Base-by-base conservation (phyloP, 768 basidiomycete species). In the Inosperma sp. region DNA sequence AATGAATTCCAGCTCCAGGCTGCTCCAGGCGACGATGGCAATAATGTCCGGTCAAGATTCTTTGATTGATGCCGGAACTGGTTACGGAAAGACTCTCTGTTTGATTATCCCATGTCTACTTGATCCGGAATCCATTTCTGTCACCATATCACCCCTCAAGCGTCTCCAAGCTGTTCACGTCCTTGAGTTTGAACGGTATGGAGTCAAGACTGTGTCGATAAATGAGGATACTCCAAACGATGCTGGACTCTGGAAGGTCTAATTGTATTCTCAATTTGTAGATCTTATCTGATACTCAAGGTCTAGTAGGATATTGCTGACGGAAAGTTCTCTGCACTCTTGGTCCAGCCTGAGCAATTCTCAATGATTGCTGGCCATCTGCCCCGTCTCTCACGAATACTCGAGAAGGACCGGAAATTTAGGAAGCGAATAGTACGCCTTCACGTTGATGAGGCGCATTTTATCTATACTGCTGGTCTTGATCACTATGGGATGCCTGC, bases 381-480 rank as follows among this genome's bases (percentile, higher is more conserved):
- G 4, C 47, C 62, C 3, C 48, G 55, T 8, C 47, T 63, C 2
- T 56, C 52, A 23, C 33, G 48, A 30, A 48, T 63, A 1, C 33
- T 63, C 5, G 21, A 12, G 19, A 23, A 52, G 10, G 29, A 44
- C 5, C 23, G 22, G 1, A 21, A 45, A 12, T 63, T 61, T 34
- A 30, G 21, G 1, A 48, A 49, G 7, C 10, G 29, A 3, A 51
- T 63, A 16, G 10, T 36, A 7, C 55, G 56, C 2, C 16, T 67
- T 1, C 37, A 55, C 44, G 41, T 65, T 14, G 62, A 65, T 26
- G 62, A 67, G 34, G 58, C 53, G 5, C 66, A 67, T 45, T 57
- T 39, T 19, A 57, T 63, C 37, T 52, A 22, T 30, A 60, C 52
- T 9, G 59, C 58, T 43, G 62, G 65, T 2, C 31, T 52, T 9